phyloP scores from a whole-genome alignment of 1,139 yeast genomes.

The Debaryomycetaceae sp. region DNA sequence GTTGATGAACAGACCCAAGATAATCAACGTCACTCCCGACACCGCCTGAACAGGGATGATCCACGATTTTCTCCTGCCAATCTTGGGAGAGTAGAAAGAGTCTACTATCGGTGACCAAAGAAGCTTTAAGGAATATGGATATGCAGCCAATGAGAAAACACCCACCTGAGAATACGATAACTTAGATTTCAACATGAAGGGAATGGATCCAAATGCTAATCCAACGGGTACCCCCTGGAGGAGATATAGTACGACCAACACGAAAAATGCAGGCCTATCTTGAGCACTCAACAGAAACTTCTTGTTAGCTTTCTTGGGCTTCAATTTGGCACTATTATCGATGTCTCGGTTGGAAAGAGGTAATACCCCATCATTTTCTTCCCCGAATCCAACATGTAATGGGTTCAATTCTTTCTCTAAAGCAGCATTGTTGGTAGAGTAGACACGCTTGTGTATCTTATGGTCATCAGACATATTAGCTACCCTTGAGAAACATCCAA shows the following conservation, averaged over 20 bases:
- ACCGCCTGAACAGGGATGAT: slow-evolving; percentile 85
- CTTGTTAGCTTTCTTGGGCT: slow-evolving; percentile 5
- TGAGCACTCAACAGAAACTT: slow-evolving; percentile 26
- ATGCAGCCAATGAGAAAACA: slow-evolving; percentile 83
- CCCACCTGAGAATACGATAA: slow-evolving; percentile 91
- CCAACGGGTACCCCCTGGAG: slow-evolving; percentile 97
- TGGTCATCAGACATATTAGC: slow-evolving; percentile 3
- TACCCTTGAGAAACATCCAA: not conserved
- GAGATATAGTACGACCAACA: slow-evolving; percentile 69
- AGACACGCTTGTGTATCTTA: slow-evolving; percentile 1
- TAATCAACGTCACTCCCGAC: slow-evolving; percentile 65
- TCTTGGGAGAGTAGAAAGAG: slow-evolving; percentile 61
- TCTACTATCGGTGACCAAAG: slow-evolving; percentile 97
- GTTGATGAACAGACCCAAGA: slow-evolving; percentile 61
- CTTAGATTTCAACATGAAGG: slow-evolving; percentile 78
- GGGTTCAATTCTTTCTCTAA: slow-evolving; percentile 14
- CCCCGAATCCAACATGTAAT: slow-evolving; percentile 24
- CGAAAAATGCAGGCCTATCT: slow-evolving; percentile 69
- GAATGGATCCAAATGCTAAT: slow-evolving; percentile 92
- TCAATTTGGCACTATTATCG: slow-evolving; percentile 10
- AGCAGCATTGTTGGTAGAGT: not conserved
- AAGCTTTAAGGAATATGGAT: slow-evolving; percentile 88
- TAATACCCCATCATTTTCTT: slow-evolving; percentile 34
- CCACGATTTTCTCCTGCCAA: slow-evolving; percentile 93
- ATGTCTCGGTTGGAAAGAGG: slow-evolving; percentile 29